A percentile compares a stretch with the other conserved stretches of the same genome.
Evolutionary conservation across 2,329 filamentous ascomycete species (phyloP).

Genomic region (Gremmenia infestans): DNA sequence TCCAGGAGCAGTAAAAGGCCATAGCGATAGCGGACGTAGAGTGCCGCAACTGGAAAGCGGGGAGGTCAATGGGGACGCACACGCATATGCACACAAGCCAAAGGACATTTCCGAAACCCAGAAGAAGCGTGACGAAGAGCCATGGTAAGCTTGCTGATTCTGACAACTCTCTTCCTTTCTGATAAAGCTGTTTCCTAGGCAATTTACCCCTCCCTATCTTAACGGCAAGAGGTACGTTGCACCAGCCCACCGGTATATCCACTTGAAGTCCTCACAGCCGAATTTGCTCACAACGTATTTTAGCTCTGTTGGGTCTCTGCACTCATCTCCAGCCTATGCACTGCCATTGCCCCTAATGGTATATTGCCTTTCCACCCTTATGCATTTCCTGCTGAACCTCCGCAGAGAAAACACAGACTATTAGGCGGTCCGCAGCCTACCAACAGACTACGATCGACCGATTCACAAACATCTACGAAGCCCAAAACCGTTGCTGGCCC

Average conservation of each 20-base stretch:
- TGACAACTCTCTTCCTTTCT: neutral
- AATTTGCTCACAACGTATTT: neutral
- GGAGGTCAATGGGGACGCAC: slow-evolving; percentile 1
- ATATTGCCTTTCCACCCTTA: neutral
- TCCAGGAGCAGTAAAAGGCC: neutral
- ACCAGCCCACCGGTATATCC: neutral
- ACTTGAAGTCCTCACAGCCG: neutral
- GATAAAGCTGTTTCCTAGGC: neutral
- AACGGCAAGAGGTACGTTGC: neutral
- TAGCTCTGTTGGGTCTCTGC: neutral
- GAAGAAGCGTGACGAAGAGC: neutral
- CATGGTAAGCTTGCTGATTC: neutral
- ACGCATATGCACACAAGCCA: slow-evolving; percentile 3
- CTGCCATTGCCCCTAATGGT: neutral
- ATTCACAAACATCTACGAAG: too few species aligned
- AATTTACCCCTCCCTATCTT: too few species aligned
- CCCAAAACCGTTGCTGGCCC: neutral
- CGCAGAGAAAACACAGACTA: neutral
- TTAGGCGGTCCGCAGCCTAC: neutral
- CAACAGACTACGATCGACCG: too few species aligned
- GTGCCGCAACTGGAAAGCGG: neutral
- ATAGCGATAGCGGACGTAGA: neutral
- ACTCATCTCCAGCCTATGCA: neutral
- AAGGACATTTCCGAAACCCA: neutral
- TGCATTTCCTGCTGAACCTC: neutral